These are phyloP conservation scores for Aegilops bicornis DNA, from an alignment of 176 grass and related monocot species.

Conservation along the genomic window DNA sequence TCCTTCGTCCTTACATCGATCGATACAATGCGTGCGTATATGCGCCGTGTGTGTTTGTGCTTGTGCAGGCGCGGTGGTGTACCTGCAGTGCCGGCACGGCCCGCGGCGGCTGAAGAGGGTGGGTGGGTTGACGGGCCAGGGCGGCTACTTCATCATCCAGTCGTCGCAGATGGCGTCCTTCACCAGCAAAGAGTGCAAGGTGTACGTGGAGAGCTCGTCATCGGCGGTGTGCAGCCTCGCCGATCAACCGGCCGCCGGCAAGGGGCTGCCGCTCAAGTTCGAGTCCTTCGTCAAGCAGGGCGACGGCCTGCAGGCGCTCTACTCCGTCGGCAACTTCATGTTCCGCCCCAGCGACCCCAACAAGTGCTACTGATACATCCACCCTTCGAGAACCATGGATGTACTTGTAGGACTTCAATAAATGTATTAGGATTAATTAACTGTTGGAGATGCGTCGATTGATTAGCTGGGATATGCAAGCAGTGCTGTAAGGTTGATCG, in stretches of 20 bases:
- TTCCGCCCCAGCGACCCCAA: constrained; percentile 38
- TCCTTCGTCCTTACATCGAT: no score
- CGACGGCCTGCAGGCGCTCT: constrained; percentile 50
- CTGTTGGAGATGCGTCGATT: no score
- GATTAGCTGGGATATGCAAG: no score
- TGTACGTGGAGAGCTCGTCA: constrained; percentile 44
- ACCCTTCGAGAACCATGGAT: no score
- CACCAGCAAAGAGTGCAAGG: constrained; percentile 55
- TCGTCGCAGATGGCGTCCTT: constrained; percentile 51
- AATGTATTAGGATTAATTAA: neutral
- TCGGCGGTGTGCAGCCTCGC: constrained; percentile 32
- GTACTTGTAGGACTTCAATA: neutral
- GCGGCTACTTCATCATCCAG: constrained; percentile 68
- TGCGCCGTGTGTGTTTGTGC: neutral
- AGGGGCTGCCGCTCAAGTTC: constrained; percentile 56
- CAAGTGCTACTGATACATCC: constrained; percentile 35
- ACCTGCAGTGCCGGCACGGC: constrained; percentile 49
- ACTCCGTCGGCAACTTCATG: constrained; percentile 59
- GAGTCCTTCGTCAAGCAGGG: constrained; percentile 44
- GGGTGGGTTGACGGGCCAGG: neutral
- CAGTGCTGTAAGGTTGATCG: no score
- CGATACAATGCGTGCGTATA: no score
- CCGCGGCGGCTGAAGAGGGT: constrained; percentile 11
- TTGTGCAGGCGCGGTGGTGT: constrained; percentile 41
- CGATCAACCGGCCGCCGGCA: neutral